Base-by-base conservation (phyloP, 2,329 filamentous ascomycete species). In the Conoideocrella luteorostrata region DNA sequence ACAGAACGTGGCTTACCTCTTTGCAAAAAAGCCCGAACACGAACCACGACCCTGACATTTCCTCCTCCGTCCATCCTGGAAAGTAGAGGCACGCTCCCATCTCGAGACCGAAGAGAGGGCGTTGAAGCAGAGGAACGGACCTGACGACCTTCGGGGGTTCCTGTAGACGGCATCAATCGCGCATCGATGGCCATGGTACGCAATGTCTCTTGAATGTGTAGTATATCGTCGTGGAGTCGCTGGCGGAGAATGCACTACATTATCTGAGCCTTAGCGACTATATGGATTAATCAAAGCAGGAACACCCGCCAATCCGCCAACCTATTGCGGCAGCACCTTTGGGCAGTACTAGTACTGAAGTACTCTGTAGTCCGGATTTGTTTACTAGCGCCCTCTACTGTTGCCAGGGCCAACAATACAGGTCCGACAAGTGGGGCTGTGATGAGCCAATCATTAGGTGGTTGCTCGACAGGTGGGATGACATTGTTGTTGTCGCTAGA, bases 31-130 rank as follows among this genome's bases (percentile, higher is more conserved):
- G 80, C 86, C 57, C 87, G 74, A 44, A 91, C 86, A 60, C 87
- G 75, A 47, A 93, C 87, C 23, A 91, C 87, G 22, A 93, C 87
- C 55, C 81, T 77, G 47, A 93, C 87, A 64, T 93, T 93, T 45
- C 85, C 86, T 49, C 81, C 84, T 50, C 74, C 61, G 57, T 81
- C 72, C 70, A 75, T 75, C 60, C 69, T 73, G 53, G 70, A 69
- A 55, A 72, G 70, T 47, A 75, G 64, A 21, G 79, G 74, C 30
- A 81, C 64, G n/a, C 76, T 77, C 40, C 78, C 78, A 68, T 88
- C 84, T 59, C 81, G 78, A 30, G 84, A 84, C 48, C 86, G 78
- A 56, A 91, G 68, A 21, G 86, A 89, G 28, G 86, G 86, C 46
- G 84, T 90, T 43, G 86, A 90, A 39, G 86, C 86, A 44, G 79